Evolutionary conservation across 2,329 filamentous ascomycete species (phyloP), one percentile per base, ranked within the genome.

Genomic region (Penicillium psychrosexuale): DNA sequence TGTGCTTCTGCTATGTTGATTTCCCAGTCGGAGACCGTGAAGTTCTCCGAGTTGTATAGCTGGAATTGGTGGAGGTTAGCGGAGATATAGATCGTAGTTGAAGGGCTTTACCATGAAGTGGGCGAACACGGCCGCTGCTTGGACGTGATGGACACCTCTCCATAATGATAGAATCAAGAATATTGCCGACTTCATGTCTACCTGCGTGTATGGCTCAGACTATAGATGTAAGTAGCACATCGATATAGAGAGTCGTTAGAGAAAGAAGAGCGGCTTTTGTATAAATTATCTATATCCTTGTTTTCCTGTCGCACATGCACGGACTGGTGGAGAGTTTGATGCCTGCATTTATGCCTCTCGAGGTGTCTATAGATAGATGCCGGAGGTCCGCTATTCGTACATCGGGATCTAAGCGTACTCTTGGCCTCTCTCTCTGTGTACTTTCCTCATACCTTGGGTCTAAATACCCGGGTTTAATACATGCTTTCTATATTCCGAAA

Each of bases 1-100:
- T 75, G 63, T 6, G 75, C 75, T 5, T 68, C 54, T 1, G 34
- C 42, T 7, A 77, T 75, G 55, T 77, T 71, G 30, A 51, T 47
- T 17, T 61, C 44, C 71, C 71, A 75, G 47, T 65, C 58, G 11
- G 39, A 36, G 8, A 55, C 42, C 1, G 64, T 65, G 52, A 62
- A 67, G 44, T 67, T 65, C 22, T 55, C 50, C 13, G 60, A 58
- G 33, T 67, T 68, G 3, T 57, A 55, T 9, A 68, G 36, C 73
- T 49, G 74, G 67, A 55, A 34, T 74, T 74, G 69, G 33, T 33
- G 22, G 15, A 36, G 17, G 22, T 36, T 15, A 36, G 28, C 51
- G 27, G 13, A 8, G 34, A 31, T 31, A 30, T 38, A 45, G 13
- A 19, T 27, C 7, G n/a, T 24, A 5, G 22, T 47, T 30, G 12